A percentile compares a stretch with the other conserved stretches of the same genome.
Conservation (phyloP, 192 early-diverging fungal species). For the Coemansia sp. region DNA sequence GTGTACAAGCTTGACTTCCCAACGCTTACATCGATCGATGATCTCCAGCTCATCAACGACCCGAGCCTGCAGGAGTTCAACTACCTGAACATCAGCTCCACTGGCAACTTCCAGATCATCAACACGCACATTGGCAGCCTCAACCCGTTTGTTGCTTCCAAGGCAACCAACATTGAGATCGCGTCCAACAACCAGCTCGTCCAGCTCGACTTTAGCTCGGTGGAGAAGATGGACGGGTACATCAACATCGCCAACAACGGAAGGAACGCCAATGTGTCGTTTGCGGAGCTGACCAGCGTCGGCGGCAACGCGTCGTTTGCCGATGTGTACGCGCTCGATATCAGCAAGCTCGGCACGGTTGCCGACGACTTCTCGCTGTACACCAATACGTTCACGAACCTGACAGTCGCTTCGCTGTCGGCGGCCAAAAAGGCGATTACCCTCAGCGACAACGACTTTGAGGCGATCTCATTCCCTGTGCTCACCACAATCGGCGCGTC, state of each 20-base stretch:
- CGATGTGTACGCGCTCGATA: constrained; percentile 51
- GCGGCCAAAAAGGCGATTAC: constrained; percentile 62
- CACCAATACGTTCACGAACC: constrained; percentile 59
- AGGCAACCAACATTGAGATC: constrained; percentile 56
- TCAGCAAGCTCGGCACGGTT: constrained; percentile 53
- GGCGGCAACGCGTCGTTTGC: constrained; percentile 64
- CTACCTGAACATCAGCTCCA: constrained; percentile 51
- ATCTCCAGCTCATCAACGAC: constrained; percentile 58
- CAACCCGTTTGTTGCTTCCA: constrained; percentile 40
- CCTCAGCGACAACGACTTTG: constrained; percentile 61
- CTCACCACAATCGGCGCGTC: constrained; percentile 64
- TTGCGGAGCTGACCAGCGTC: constrained; percentile 57
- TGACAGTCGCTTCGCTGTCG: constrained; percentile 53
- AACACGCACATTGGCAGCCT: constrained; percentile 52
- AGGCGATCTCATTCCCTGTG: constrained; percentile 60
- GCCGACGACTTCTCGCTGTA: constrained; percentile 62
- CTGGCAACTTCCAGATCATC: constrained; percentile 56
- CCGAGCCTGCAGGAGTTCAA: constrained; percentile 55
- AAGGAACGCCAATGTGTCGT: constrained; percentile 44
- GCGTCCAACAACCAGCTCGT: constrained; percentile 60
- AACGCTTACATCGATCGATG: constrained; percentile 37
- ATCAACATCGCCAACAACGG: constrained; percentile 64
- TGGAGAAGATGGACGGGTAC: constrained; percentile 53
- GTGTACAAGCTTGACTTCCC: constrained; percentile 52
- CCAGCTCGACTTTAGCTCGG: constrained; percentile 54